Evolutionary conservation across 495 filamentous ascomycete genomes (phyloP).

Genomic region (Podospora comata): DNA sequence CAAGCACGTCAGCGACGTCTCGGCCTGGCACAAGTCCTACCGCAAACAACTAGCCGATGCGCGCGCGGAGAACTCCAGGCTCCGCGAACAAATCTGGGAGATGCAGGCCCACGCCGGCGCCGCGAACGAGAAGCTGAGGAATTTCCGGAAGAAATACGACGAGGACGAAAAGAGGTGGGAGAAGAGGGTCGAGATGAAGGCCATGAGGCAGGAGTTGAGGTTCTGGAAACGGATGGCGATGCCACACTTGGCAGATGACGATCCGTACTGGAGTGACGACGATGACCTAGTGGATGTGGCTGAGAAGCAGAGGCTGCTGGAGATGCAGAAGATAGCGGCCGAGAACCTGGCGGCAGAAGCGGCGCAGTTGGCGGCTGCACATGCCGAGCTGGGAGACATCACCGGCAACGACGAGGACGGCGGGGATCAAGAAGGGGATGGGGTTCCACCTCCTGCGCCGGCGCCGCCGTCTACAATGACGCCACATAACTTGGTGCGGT

Average conservation of each 20-base stretch:
- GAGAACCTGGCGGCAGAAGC: conserved; percentile 35
- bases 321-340: conserved; percentile 35
- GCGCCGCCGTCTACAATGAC: conserved; percentile 1
- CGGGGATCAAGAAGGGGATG: conserved; percentile 12
- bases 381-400: conserved; percentile 16
- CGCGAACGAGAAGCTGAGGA: conserved; percentile 49
- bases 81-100: conserved; percentile 57
- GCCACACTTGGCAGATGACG: conserved; percentile 48
- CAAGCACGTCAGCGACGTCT: conserved; percentile 49
- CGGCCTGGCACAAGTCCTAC: conserved; percentile 56
- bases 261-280: conserved; percentile 53
- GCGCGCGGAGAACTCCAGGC: conserved; percentile 51
- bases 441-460: conserved; percentile 14
- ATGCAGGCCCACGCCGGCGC: conserved; percentile 51
- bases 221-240: conserved; percentile 58
- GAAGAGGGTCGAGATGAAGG: conserved; percentile 42
- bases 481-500: neutral
- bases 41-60: conserved; percentile 55
- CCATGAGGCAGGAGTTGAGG: conserved; percentile 46
- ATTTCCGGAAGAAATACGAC: conserved; percentile 47
- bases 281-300: conserved; percentile 53
- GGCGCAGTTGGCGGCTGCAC: conserved; percentile 25
- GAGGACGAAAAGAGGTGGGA: conserved; percentile 48
- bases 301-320: conserved; percentile 47
- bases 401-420: conserved; percentile 13